These are phyloP conservation scores for Monosporascus sp. DNA, from an alignment of 2,329 filamentous ascomycete species.

Conservation along the genomic window DNA sequence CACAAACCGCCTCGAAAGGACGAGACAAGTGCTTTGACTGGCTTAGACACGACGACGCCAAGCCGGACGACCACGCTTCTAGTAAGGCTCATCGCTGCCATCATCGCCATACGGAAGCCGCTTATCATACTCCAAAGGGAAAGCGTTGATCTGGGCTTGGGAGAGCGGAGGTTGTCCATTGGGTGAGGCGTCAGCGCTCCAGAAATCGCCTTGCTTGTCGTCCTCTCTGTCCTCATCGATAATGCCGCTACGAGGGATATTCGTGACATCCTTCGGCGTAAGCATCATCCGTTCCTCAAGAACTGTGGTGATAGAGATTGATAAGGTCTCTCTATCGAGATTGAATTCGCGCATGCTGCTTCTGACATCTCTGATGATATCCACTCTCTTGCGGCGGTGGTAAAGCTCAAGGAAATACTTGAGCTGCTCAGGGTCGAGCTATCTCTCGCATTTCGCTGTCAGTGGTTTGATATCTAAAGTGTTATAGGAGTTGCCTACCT, in stretches of 20 bases:
- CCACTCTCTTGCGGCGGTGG: constrained; percentile 39
- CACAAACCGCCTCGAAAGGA: no score
- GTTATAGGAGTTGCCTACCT: constrained; percentile 14
- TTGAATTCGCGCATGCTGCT: constrained; percentile 36
- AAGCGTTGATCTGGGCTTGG: constrained; percentile 7
- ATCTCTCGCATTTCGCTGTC: not conserved
- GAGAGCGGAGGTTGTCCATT: constrained; percentile 18
- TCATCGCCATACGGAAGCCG: constrained; percentile 20
- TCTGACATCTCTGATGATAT: constrained; percentile 37
- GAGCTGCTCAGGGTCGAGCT: constrained; percentile 42
- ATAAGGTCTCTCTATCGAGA: constrained; percentile 28
- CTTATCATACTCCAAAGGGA: constrained; percentile 11
- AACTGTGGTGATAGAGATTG: constrained; percentile 19
- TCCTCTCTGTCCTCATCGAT: constrained; percentile 18
- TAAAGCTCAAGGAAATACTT: constrained; percentile 42
- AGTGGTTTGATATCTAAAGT: not conserved
- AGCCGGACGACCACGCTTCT: constrained; percentile 3
- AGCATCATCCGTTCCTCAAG: constrained; percentile 21
- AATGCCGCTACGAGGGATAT: constrained; percentile 19
- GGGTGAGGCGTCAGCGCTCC: constrained; percentile 16
- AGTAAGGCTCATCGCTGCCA: constrained; percentile 13
- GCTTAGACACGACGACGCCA: not conserved
- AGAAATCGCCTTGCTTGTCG: constrained; percentile 7
- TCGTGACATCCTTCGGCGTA: constrained; percentile 4
- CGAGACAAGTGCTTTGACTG: no score